Base-by-base conservation (phyloP, 1,139 yeast genomes). In the Nakaseomyces kungkrabaensis region DNA sequence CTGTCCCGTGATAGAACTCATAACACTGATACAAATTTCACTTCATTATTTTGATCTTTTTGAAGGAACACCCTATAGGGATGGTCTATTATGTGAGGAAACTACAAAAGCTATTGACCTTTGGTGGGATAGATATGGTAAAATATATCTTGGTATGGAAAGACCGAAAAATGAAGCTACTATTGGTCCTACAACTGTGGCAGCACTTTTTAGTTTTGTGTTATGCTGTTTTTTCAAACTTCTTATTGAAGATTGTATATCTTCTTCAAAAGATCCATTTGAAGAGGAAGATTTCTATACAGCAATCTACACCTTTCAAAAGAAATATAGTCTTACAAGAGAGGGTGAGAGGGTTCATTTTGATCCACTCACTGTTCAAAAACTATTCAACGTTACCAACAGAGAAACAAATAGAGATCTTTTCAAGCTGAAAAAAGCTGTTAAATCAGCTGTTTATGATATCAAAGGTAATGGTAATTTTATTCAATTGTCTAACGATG, bases 91-190 rank as follows among this genome's bases (percentile, higher is more conserved):
- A 5, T 92, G 97, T 65, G 78, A 79, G 52, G 76, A 77, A 52
- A 90, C 97, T 0, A 83, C 82, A 53, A 75, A 71, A 40, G 95
- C 95, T 0, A 76, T 88, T 24, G 61, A 68, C 4, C 73, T 75
- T 49, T 92, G 97, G 97, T 90, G 97, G 97, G 75, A 74, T 45
- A 67, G 79, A 46, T 78, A 85, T 56, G 96, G 96, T 0, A 70
- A 77, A 31, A 76, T 78, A 7, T 83, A 81, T 59, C 65, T 76
- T 63, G 68, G 72, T 69, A 52, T 58, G 13, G 59, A 57, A 3
- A 57, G 68, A 50, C 59, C 72, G 17, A 72, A 70, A 51, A 62
- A 61, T 47, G 77, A 77, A 55, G 82, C 85, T 1, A 66, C 75
- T 0, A 63, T 85, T 50, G 81, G 85, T 0, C 76, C 90, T 0